A percentile compares a stretch with the other conserved stretches of the same genome.
These are phyloP conservation scores for Ophiocordyceps camponoti-leonardi DNA, from an alignment of 2,329 filamentous ascomycete genomes.

Conservation along the genomic window DNA sequence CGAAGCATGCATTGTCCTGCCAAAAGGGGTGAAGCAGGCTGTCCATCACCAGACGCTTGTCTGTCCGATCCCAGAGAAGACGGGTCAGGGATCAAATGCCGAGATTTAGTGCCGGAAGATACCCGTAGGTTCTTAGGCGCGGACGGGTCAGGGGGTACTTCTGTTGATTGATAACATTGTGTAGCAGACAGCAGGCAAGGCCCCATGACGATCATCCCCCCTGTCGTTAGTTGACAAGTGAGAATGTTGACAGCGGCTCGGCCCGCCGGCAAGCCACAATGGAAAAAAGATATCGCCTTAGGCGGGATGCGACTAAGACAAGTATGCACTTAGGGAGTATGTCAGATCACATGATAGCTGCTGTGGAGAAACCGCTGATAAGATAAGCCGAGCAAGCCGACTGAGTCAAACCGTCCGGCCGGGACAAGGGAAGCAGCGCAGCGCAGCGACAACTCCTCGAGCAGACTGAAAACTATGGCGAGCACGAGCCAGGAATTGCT, in stretches of 20 bases:
- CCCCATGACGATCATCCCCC: too few relatives aligned
- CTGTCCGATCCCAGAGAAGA: too few relatives aligned
- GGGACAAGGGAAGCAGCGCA: not conserved
- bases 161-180: too few relatives aligned
- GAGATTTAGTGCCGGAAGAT: too few relatives aligned
- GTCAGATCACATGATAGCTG: not conserved
- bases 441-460: not conserved
- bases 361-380: not conserved
- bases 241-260: not conserved
- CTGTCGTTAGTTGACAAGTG: not conserved
- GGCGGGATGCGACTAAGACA: not conserved
- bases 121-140: too few relatives aligned
- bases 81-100: too few relatives aligned
- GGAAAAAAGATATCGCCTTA: not conserved
- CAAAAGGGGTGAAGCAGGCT: too few relatives aligned
- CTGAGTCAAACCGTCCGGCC: not conserved
- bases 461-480: slow-evolving; percentile 4
- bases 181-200: not conserved
- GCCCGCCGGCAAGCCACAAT: too few relatives aligned
- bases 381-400: not conserved
- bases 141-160: too few relatives aligned
- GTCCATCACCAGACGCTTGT: too few relatives aligned
- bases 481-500: slow-evolving; percentile 22
- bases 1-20: too few relatives aligned
- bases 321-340: not conserved